Percentiles rank a stretch among this genome's conserved stretches.
phyloP scores from a whole-genome alignment of 164 flowering plant genomes.

The Magnolia kwangsiensis region DNA sequence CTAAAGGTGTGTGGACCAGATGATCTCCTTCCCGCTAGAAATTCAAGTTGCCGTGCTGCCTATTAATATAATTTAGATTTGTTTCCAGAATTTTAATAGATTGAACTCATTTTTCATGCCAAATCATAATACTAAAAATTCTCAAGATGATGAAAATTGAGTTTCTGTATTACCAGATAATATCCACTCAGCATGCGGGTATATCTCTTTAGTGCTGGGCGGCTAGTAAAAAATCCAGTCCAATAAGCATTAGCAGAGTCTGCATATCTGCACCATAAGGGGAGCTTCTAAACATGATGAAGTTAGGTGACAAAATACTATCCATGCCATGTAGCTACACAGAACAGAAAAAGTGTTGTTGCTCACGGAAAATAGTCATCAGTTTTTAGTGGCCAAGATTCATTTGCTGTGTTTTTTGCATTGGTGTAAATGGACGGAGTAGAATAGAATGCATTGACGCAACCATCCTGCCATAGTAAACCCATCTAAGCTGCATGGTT shows the following conservation, averaged over 20 bases:
- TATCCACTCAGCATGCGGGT: slow-evolving; percentile 76
- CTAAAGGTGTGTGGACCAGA: slow-evolving; percentile 48
- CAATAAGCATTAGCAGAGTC: slow-evolving; percentile 73
- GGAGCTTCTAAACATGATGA: slow-evolving; percentile 1
- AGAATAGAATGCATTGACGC: slow-evolving; percentile 85
- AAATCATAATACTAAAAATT: background rate
- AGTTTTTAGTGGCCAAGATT: slow-evolving; percentile 80
- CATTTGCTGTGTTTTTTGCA: slow-evolving; percentile 66
- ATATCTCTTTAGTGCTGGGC: slow-evolving; percentile 83
- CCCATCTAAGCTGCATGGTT: background rate
- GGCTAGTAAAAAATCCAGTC: slow-evolving; percentile 92
- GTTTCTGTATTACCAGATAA: slow-evolving; percentile 55
- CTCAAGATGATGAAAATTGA: background rate
- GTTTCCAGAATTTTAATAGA: background rate
- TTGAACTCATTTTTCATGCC: background rate
- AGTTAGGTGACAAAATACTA: background rate
- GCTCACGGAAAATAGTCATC: slow-evolving; percentile 89
- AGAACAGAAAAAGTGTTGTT: background rate
- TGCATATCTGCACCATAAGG: slow-evolving; percentile 58
- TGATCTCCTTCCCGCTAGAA: slow-evolving; percentile 55
- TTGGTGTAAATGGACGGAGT: slow-evolving; percentile 87
- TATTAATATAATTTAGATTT: slow-evolving; percentile 18
- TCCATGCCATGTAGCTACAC: background rate
- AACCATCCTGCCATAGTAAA: slow-evolving; percentile 63
- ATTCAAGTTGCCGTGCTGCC: slow-evolving; percentile 93